These are phyloP conservation scores for Tricholoma sp. DNA, from an alignment of 768 basidiomycete genomes.

Conservation along the genomic window DNA sequence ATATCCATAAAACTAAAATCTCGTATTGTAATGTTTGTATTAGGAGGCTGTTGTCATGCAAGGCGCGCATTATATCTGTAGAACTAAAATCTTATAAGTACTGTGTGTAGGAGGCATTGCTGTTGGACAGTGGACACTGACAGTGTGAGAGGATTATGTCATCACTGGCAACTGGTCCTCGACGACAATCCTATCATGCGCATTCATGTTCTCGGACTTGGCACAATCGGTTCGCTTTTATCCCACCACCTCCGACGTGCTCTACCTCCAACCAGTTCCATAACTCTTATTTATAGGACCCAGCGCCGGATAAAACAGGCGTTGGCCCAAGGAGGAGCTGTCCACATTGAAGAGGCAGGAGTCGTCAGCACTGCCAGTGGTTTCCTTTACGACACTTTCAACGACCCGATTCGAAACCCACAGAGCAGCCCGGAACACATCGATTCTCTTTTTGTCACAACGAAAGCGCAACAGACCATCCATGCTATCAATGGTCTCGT, in stretches of 20 bases:
- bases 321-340: conserved; percentile 24
- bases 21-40: too few species aligned
- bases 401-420: conserved; percentile 6
- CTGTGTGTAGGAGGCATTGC: too few species aligned
- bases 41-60: too few species aligned
- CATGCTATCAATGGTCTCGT: conserved; percentile 52
- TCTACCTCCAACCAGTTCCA: conserved; percentile 43
- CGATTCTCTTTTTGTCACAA: conserved; percentile 75
- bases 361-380: conserved; percentile 34
- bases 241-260: conserved; percentile 71
- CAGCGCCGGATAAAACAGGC: conserved; percentile 31
- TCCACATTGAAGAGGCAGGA: conserved; percentile 50
- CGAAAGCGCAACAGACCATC: conserved; percentile 69
- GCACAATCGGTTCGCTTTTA: conserved; percentile 79
- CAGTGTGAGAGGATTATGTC: too few species aligned
- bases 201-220: conserved; percentile 74
- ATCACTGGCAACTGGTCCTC: too few species aligned
- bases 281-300: conserved; percentile 69
- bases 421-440: conserved; percentile 33
- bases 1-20: too few species aligned
- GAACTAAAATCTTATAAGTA: too few species aligned
- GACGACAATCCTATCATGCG: conserved; percentile 44
- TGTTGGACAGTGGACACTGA: too few species aligned
- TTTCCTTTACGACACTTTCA: conserved; percentile 48
- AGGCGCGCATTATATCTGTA: too few species aligned